Conservation (phyloP, 2,329 filamentous ascomycete species). For the Simplicillium sp. region DNA sequence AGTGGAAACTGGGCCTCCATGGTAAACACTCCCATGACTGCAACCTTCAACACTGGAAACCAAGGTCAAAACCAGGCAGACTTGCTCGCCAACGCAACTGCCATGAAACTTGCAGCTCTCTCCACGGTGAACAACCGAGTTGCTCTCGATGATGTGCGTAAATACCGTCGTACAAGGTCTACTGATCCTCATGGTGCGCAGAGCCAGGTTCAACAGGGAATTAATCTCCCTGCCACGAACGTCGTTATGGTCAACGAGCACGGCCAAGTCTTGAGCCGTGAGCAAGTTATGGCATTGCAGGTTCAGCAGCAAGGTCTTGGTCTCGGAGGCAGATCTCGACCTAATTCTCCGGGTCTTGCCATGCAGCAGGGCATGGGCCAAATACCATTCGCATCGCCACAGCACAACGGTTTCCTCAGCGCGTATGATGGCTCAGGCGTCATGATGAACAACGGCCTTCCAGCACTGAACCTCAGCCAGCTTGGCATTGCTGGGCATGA, state of each 20-base stretch:
- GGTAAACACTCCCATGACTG: slow-evolving; percentile 93
- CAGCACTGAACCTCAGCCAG: slow-evolving; percentile 60
- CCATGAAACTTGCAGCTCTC: slow-evolving; percentile 95
- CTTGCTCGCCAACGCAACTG: slow-evolving; percentile 97
- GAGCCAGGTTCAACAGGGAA: slow-evolving; percentile 49
- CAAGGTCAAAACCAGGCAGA: slow-evolving; percentile 56
- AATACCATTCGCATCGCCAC: slow-evolving; percentile 73
- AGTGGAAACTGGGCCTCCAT: slow-evolving; percentile 97
- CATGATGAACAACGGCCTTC: slow-evolving; percentile 62
- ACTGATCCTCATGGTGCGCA: slow-evolving; percentile 63
- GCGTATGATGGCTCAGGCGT: slow-evolving; percentile 72
- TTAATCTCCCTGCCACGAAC: slow-evolving; percentile 60
- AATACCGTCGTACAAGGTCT: slow-evolving; percentile 85
- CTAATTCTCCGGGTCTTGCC: slow-evolving; percentile 78
- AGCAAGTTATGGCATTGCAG: slow-evolving; percentile 77
- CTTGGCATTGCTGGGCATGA: slow-evolving; percentile 64
- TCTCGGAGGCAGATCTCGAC: slow-evolving; percentile 69
- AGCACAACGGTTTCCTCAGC: slow-evolving; percentile 88
- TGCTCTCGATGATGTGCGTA: slow-evolving; percentile 90
- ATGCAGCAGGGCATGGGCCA: slow-evolving; percentile 59
- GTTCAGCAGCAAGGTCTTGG: slow-evolving; percentile 53
- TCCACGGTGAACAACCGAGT: slow-evolving; percentile 98
- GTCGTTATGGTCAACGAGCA: slow-evolving; percentile 93
- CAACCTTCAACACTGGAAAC: slow-evolving; percentile 58
- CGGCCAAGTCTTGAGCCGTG: slow-evolving; percentile 75